Evolutionary conservation across 768 basidiomycete species (phyloP).

Genomic region (Agrocybe chaxingu): DNA sequence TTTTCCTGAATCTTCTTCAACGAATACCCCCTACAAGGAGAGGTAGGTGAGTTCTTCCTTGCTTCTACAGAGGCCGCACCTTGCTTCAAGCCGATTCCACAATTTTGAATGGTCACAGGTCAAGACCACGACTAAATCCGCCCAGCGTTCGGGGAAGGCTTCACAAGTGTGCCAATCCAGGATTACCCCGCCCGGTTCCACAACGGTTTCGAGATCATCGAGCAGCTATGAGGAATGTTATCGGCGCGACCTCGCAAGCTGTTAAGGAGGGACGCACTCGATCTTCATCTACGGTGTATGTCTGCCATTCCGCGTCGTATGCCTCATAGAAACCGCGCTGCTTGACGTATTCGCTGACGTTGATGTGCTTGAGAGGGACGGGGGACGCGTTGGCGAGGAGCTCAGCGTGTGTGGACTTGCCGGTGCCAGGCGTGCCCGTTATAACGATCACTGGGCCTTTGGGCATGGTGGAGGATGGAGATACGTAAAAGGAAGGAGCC

Average conservation of each 20-base stretch:
- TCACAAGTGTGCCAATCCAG: constrained; percentile 97
- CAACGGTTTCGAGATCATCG: constrained; percentile 80
- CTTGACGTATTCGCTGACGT: constrained; percentile 89
- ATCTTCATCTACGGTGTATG: constrained; percentile 93
- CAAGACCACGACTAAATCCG: constrained; percentile 91
- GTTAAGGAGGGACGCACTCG: constrained; percentile 53
- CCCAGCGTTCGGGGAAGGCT: constrained; percentile 93
- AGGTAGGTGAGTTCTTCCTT: constrained; percentile 3
- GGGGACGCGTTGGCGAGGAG: constrained; percentile 74
- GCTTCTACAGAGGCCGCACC: constrained; percentile 44
- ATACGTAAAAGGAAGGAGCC: constrained; percentile 5
- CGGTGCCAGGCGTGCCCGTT: constrained; percentile 93
- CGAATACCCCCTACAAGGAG: constrained; percentile 66
- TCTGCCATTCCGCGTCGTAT: constrained; percentile 94
- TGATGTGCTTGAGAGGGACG: constrained; percentile 74
- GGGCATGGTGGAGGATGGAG: constrained; percentile 8
- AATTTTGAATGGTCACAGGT: constrained; percentile 83
- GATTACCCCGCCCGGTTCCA: constrained; percentile 70
- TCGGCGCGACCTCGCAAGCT: not conserved
- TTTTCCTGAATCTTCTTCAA: constrained; percentile 97
- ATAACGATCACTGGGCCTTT: constrained; percentile 71
- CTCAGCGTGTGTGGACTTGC: constrained; percentile 91
- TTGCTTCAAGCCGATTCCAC: constrained; percentile 88
- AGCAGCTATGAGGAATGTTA: constrained; percentile 53
- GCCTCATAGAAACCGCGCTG: constrained; percentile 76